Evolutionary conservation across 2,329 filamentous ascomycete genomes (phyloP), one percentile per base, ranked within the genome.

Genomic region (Aureobasidium mangrovei): DNA sequence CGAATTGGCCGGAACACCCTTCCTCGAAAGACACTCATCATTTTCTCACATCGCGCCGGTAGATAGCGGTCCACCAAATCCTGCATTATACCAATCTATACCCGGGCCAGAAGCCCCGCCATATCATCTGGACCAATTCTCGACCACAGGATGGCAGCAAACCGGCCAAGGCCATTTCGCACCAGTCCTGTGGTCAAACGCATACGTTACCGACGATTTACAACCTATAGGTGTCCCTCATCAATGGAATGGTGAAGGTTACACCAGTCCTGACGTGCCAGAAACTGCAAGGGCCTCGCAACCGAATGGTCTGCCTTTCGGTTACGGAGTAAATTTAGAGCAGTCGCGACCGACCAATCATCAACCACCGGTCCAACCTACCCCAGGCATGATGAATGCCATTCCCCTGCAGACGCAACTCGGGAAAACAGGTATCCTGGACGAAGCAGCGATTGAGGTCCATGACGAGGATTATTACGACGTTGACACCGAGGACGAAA

Each of bases 401-500:
- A 39, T 29, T n/a, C 36, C 35, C 0, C 4, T 48, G 24, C 49
- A 44, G 45, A 40, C 41, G 10, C 35, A 53, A 12, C 45, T 59
- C 10, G 59, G 56, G 39, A 60, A 65, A 5, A 65, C 62, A 4
- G 58, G 66, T 28, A 35, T 69, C 24, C 62, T 72, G 8, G 64
- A 62, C 27, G 62, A 65, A 29, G 70, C 69, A 8, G 70, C 70
- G 2, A 64, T 77, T 12, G 74, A 77, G 60, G 65, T 65, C 28
- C 69, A 71, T 46, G 74, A 77, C 54, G 72, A 76, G 47, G 73
- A 76, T 49, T 77, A 77, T 58, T 77, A 69, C 60, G 74, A 77
- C 56, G 69, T 76, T 12, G 62, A 73, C 1, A 72, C 73, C 0
- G 74, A 76, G 51, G 74, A 76, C 57, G 74, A 76, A 64, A 64